These are phyloP conservation scores for Aspergillus alliaceus DNA, from an alignment of 2,329 filamentous ascomycete species.

Conservation along the genomic window DNA sequence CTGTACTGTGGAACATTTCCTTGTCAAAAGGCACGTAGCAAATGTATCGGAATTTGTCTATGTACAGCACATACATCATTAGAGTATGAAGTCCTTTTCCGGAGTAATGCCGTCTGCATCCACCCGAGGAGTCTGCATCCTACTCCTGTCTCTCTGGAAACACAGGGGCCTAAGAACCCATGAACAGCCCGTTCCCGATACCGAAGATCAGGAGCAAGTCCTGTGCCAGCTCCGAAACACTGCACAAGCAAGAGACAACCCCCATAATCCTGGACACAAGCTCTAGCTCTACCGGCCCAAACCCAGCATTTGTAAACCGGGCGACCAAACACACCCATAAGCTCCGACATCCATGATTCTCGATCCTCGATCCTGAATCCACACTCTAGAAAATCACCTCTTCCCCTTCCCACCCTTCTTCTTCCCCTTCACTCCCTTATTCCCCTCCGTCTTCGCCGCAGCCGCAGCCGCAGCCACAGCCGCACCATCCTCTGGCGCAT, in stretches of 20 bases:
- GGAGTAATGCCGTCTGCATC: too few relatives aligned
- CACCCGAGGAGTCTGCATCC: background rate
- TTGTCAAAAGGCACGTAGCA: background rate
- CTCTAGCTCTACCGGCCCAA: too few relatives aligned
- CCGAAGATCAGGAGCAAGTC: too few relatives aligned
- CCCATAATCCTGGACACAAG: too few relatives aligned
- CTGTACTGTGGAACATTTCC: background rate
- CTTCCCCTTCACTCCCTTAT: slow-evolving; percentile 36
- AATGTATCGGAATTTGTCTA: background rate
- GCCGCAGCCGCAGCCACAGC: slow-evolving; percentile 31
- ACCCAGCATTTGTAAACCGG: too few relatives aligned
- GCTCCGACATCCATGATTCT: too few relatives aligned
- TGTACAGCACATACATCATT: slow-evolving; percentile 3
- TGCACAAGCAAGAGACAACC: too few relatives aligned
- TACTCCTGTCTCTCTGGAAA: background rate
- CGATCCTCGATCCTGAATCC: too few relatives aligned
- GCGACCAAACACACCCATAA: too few relatives aligned
- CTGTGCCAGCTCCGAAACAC: background rate
- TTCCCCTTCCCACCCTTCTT: slow-evolving; percentile 74
- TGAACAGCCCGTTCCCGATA: too few relatives aligned
- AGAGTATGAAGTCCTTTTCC: background rate
- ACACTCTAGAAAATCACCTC: slow-evolving; percentile 58
- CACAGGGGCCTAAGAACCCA: too few relatives aligned
- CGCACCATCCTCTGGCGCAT: slow-evolving; percentile 31
- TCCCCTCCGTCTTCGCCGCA: slow-evolving; percentile 20